Evolutionary conservation across 202 grass and related monocot genomes (phyloP).

Genomic region (Schoenoplectus tabernaemontani): DNA sequence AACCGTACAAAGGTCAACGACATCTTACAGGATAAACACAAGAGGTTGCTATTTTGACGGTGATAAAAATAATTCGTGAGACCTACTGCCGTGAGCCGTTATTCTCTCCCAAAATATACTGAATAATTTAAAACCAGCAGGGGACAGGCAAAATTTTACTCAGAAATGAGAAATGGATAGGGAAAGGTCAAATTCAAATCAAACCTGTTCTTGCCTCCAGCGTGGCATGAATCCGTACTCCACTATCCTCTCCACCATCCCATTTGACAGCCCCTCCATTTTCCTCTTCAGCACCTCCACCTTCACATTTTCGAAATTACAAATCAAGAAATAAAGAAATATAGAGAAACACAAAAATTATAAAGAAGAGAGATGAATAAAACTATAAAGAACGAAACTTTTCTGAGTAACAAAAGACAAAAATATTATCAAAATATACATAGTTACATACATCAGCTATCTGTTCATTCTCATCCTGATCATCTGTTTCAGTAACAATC

Average conservation of each 20-base stretch:
- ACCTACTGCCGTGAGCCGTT: background rate
- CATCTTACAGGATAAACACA: background rate
- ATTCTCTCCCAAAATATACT: slow-evolving; percentile 1
- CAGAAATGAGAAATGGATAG: background rate
- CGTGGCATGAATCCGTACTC: slow-evolving; percentile 39
- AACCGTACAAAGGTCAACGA: background rate
- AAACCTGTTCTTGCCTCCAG: slow-evolving; percentile 11
- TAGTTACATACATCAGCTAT: slow-evolving; percentile 41
- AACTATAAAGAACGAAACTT: too few relatives aligned
- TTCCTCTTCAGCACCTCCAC: slow-evolving; percentile 70
- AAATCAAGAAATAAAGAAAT: background rate
- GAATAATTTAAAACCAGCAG: background rate
- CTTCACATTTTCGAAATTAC: slow-evolving; percentile 25
- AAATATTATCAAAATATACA: background rate
- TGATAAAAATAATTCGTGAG: background rate
- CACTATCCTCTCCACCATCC: slow-evolving; percentile 69
- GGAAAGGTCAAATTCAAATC: background rate
- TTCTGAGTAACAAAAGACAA: background rate
- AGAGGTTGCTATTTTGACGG: background rate
- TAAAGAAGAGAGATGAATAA: too few relatives aligned
- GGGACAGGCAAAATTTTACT: background rate
- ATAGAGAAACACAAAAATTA: background rate
- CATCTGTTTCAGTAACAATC: slow-evolving; percentile 9
- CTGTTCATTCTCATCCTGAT: slow-evolving; percentile 25
- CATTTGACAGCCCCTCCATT: slow-evolving; percentile 86